Evolutionary conservation across 257 asterid genomes (phyloP).

Genomic region (Lantana camara): DNA sequence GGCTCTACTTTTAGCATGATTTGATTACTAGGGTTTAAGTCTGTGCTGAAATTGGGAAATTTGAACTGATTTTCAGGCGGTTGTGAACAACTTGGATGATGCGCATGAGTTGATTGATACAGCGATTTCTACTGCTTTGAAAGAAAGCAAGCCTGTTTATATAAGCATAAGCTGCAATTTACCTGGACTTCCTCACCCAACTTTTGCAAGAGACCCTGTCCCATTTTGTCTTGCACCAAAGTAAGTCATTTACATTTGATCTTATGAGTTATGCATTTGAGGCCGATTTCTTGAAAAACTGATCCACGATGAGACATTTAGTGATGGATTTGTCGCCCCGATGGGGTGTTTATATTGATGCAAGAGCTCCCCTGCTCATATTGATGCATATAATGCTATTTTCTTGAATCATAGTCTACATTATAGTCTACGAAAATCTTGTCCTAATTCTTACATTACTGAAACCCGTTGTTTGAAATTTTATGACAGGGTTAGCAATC

Average conservation of each 20-base stretch:
- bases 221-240: conserved; percentile 55
- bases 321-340: too few relatives aligned
- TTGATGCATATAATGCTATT: too few relatives aligned
- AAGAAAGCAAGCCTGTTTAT: conserved; percentile 68
- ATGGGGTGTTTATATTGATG: too few relatives aligned
- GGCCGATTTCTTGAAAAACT: too few relatives aligned
- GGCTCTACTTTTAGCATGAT: too few relatives aligned
- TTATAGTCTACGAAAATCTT: neutral
- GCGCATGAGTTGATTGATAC: conserved; percentile 70
- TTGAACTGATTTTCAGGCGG: conserved; percentile 38
- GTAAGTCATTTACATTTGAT: conserved; percentile 26
- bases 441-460: neutral
- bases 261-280: neutral
- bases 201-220: conserved; percentile 67
- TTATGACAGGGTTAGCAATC: conserved; percentile 44
- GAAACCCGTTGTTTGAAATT: neutral
- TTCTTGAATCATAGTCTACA: too few relatives aligned
- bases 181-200: conserved; percentile 61
- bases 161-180: conserved; percentile 66
- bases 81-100: conserved; percentile 57
- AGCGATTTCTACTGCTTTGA: conserved; percentile 62
- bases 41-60: too few relatives aligned
- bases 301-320: too few relatives aligned
- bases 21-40: too few relatives aligned
- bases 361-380: neutral